Conservation (phyloP, 2,329 filamentous ascomycete genomes). For the Paraphaeosphaeria sporulosa region DNA sequence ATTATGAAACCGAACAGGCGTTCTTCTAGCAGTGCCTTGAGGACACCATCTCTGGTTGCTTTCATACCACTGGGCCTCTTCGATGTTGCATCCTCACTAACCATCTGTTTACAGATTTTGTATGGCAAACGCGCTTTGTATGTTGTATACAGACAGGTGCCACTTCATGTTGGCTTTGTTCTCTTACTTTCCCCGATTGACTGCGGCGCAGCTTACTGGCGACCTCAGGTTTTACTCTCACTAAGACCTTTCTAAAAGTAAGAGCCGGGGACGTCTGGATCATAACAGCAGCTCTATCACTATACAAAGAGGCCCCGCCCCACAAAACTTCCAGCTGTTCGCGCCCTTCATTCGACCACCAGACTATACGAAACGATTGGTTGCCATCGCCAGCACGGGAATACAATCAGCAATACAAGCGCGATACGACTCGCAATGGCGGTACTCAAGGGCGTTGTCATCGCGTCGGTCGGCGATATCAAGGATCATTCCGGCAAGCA, state of each 20-base stretch:
- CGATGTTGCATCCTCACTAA: no score
- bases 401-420: not conserved
- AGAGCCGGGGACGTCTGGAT: not conserved
- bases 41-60: not conserved
- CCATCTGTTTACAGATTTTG: no score
- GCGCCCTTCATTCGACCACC: not conserved
- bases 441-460: slow-evolving; percentile 59
- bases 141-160: no score
- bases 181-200: not conserved
- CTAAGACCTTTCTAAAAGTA: not conserved
- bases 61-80: not conserved
- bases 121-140: no score
- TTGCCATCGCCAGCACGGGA: not conserved
- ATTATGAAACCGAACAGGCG: not conserved
- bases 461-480: slow-evolving; percentile 68
- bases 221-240: not conserved
- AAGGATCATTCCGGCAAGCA: slow-evolving; percentile 42
- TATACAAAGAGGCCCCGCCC: not conserved
- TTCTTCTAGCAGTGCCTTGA: not conserved
- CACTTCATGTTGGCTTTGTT: not conserved
- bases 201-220: not conserved
- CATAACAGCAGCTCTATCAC: not conserved
- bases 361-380: not conserved
- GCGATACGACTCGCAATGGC: not conserved
- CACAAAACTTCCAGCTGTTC: not conserved